Conservation (phyloP, 2,329 filamentous ascomycete species). For the Exophiala dermatitidis region DNA sequence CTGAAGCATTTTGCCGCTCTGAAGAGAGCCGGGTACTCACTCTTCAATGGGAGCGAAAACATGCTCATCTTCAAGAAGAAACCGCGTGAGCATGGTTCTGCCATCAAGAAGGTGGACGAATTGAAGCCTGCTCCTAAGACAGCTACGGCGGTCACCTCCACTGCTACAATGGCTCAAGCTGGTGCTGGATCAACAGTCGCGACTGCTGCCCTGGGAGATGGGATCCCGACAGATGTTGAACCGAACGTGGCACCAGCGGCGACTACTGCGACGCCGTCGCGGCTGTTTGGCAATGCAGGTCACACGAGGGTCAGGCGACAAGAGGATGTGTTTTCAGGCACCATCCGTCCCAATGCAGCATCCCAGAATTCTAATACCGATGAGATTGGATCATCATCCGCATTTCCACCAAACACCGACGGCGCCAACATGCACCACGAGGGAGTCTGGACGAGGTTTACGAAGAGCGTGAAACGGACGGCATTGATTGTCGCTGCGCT, state of each 20-base stretch:
- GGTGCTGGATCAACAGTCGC: not conserved
- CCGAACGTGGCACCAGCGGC: slow-evolving; percentile 19
- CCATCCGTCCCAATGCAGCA: slow-evolving; percentile 12
- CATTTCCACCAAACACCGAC: not conserved
- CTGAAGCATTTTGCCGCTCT: slow-evolving; percentile 36
- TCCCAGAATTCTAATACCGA: not conserved
- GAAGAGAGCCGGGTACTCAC: slow-evolving; percentile 37
- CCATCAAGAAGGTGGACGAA: not conserved
- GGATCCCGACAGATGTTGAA: slow-evolving; percentile 17
- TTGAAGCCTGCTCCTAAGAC: not conserved
- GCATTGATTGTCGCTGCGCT: slow-evolving; percentile 15
- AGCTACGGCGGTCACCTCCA: not conserved
- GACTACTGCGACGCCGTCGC: slow-evolving; percentile 16
- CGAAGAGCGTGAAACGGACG: slow-evolving; percentile 7
- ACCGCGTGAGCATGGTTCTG: not conserved
- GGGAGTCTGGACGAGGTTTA: slow-evolving; percentile 10
- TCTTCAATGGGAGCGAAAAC: slow-evolving; percentile 37
- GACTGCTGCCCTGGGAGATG: slow-evolving; percentile 21
- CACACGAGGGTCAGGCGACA: slow-evolving; percentile 18
- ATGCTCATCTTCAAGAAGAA: slow-evolving; percentile 24
- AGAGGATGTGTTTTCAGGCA: slow-evolving; percentile 26
- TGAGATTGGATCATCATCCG: not conserved
- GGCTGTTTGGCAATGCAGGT: not conserved
- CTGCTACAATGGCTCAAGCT: not conserved
- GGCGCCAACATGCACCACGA: not conserved